Conservation (phyloP, 495 filamentous ascomycete species). For the Schizothecium vesticola region DNA sequence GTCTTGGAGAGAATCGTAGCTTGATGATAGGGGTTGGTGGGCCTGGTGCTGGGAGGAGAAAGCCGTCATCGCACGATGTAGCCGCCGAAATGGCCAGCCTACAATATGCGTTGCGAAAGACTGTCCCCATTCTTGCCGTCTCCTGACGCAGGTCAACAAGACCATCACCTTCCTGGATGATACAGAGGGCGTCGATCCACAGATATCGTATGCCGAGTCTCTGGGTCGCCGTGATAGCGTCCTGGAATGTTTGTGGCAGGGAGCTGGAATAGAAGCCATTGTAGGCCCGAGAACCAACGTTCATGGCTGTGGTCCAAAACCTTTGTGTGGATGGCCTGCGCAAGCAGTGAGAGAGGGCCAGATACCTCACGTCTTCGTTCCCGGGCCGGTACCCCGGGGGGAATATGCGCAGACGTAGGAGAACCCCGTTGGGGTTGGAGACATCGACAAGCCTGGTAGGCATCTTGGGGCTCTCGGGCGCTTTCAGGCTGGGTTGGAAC, state of each 20-base stretch:
- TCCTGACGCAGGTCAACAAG: not conserved
- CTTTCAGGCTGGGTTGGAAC: not conserved
- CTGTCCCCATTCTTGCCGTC: not conserved
- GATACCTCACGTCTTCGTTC: not conserved
- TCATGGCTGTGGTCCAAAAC: not conserved
- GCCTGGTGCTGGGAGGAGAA: not conserved
- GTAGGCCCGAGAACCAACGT: not conserved
- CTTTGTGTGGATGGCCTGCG: too few relatives aligned
- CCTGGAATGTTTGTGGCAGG: not conserved
- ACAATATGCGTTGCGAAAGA: not conserved
- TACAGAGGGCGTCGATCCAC: constrained; percentile 7
- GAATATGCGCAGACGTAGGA: not conserved
- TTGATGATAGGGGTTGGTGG: not conserved
- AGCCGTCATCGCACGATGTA: not conserved
- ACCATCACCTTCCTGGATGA: constrained; percentile 1
- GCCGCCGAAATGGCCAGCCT: too few relatives aligned
- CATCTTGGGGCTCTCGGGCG: not conserved
- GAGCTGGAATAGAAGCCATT: not conserved
- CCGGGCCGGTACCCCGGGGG: not conserved
- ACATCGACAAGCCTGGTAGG: not conserved
- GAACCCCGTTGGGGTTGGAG: not conserved
- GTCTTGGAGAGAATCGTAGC: not conserved
- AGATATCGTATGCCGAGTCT: not conserved
- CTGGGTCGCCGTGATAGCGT: not conserved
- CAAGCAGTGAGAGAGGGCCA: not conserved